Evolutionary conservation across 2,329 filamentous ascomycete species (phyloP).

Genomic region (Didymella exigua): DNA sequence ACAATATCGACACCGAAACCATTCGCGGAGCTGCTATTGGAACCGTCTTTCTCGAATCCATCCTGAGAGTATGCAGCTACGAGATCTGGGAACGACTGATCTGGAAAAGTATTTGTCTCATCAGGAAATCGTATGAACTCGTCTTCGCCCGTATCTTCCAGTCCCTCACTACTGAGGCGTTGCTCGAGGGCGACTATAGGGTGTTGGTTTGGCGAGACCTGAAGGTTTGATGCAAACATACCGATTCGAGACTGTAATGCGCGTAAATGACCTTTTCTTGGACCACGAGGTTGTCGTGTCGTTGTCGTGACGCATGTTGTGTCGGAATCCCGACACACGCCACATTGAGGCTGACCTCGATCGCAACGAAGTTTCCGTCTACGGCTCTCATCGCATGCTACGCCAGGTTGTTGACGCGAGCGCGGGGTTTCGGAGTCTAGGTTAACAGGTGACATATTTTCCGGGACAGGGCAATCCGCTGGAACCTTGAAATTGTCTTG

Average conservation of each 20-base stretch:
- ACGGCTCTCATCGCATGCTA: slow-evolving; percentile 9
- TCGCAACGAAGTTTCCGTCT: slow-evolving; percentile 8
- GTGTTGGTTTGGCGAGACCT: background rate
- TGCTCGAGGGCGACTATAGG: slow-evolving; percentile 1
- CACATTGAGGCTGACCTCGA: slow-evolving; percentile 6
- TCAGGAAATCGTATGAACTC: background rate
- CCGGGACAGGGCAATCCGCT: too few relatives aligned
- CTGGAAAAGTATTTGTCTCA: background rate
- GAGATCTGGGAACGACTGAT: background rate
- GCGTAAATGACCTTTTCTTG: slow-evolving; percentile 5
- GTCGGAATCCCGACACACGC: slow-evolving; percentile 3
- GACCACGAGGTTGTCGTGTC: slow-evolving; percentile 3
- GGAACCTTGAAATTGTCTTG: too few relatives aligned
- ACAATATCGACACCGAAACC: background rate
- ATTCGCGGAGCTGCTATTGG: background rate
- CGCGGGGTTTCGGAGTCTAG: background rate
- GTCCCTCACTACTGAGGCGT: background rate
- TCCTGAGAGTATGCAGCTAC: background rate
- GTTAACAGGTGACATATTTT: background rate
- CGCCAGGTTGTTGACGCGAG: slow-evolving; percentile 4
- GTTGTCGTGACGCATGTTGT: slow-evolving; percentile 8
- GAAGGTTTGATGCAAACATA: background rate
- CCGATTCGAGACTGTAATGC: slow-evolving; percentile 7
- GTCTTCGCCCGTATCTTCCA: slow-evolving; percentile 1
- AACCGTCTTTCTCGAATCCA: background rate